Percentiles rank a stretch among this genome's conserved stretches.
These are phyloP conservation scores for Rhododendron simsii DNA, from an alignment of 148 eudicot species.

Conservation along the genomic window DNA sequence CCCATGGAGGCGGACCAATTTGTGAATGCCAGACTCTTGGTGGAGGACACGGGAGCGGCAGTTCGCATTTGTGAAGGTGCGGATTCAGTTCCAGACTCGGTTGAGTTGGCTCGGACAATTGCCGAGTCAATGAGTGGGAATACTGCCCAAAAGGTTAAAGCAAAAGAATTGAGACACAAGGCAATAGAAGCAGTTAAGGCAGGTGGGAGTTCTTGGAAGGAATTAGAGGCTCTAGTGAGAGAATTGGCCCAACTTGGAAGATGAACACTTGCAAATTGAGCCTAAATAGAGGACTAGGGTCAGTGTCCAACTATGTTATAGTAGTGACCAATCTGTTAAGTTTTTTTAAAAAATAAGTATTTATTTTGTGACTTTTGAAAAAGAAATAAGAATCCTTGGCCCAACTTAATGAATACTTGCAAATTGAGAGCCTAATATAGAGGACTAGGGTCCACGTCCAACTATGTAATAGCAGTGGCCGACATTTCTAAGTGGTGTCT, in stretches of 20 bases:
- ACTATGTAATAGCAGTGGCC: background rate
- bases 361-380: too few species aligned
- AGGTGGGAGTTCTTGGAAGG: slow-evolving; percentile 38
- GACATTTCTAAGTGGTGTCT: background rate
- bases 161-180: slow-evolving; percentile 34
- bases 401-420: background rate
- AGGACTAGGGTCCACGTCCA: background rate
- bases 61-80: slow-evolving; percentile 37
- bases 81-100: slow-evolving; percentile 45
- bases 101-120: slow-evolving; percentile 33
- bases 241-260: slow-evolving; percentile 22
- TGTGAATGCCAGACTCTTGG: slow-evolving; percentile 40
- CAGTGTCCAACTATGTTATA: too few species aligned
- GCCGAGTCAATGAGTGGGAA: slow-evolving; percentile 29
- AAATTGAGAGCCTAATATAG: background rate
- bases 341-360: too few species aligned
- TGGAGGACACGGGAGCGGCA: slow-evolving; percentile 40
- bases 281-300: too few species aligned
- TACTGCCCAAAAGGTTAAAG: slow-evolving; percentile 24
- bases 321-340: background rate
- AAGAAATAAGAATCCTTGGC: slow-evolving; percentile 12
- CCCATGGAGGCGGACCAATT: slow-evolving; percentile 75
- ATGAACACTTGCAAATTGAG: background rate
- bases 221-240: slow-evolving; percentile 34
- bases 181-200: slow-evolving; percentile 35